These are phyloP conservation scores for Syncephalastrum monosporum DNA, from an alignment of 371 early-diverging fungal genomes.

Conservation along the genomic window DNA sequence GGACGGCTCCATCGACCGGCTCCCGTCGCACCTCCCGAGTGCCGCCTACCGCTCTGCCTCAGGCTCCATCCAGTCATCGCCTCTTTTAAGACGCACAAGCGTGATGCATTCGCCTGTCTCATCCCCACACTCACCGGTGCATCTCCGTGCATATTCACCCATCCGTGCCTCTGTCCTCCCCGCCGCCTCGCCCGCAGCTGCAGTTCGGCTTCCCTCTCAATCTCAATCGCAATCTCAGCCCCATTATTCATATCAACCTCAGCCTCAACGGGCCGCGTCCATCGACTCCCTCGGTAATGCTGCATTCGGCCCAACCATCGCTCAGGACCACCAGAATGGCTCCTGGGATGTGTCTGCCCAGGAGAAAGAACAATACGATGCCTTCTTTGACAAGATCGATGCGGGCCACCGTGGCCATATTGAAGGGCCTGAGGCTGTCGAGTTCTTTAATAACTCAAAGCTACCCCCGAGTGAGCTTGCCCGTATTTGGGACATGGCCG, in stretches of 20 bases:
- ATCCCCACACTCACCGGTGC: constrained; percentile 19
- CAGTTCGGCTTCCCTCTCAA: too few relatives aligned
- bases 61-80: constrained; percentile 22
- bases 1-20: constrained; percentile 60
- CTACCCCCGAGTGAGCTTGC: constrained; percentile 72
- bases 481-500: constrained; percentile 82
- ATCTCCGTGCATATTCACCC: constrained; percentile 10
- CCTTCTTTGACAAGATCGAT: constrained; percentile 76
- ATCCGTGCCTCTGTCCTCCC: background rate
- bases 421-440: constrained; percentile 70
- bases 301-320: constrained; percentile 28
- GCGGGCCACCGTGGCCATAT: constrained; percentile 22
- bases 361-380: constrained; percentile 69
- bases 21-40: constrained; percentile 63
- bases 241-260: background rate
- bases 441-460: constrained; percentile 84
- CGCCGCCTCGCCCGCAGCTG: background rate
- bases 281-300: constrained; percentile 42
- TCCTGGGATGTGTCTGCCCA: constrained; percentile 72
- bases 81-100: constrained; percentile 10
- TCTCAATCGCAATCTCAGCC: too few relatives aligned
- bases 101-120: constrained; percentile 12
- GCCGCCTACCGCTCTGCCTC: constrained; percentile 59
- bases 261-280: constrained; percentile 29
- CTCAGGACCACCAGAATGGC: constrained; percentile 13